A percentile compares a stretch with the other conserved stretches of the same genome.
Evolutionary conservation across 306 rosid species (phyloP).

Genomic region (Abrus pulchellus): DNA sequence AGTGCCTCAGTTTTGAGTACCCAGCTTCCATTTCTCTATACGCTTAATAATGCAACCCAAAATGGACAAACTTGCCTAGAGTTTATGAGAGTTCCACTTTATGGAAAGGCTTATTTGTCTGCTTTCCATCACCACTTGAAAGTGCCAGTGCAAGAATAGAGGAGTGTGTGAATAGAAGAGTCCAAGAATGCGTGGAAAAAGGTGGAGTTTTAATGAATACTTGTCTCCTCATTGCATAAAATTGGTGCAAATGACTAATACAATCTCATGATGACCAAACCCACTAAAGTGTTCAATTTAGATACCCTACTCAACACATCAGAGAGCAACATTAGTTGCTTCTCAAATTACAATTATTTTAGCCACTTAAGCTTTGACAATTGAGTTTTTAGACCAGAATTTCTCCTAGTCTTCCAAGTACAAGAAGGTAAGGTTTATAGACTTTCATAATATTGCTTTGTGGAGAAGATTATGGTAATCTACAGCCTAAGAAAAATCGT

Average conservation of each 20-base stretch:
- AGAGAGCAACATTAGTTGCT: slow-evolving; percentile 36
- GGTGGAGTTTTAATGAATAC: slow-evolving; percentile 48
- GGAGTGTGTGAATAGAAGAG: slow-evolving; percentile 42
- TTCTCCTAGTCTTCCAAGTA: slow-evolving; percentile 3
- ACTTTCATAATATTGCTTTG: slow-evolving; percentile 17
- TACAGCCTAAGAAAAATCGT: slow-evolving; percentile 22
- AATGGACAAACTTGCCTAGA: slow-evolving; percentile 44
- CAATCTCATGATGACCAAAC: slow-evolving; percentile 51
- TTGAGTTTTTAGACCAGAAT: slow-evolving; percentile 19
- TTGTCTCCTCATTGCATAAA: slow-evolving; percentile 42
- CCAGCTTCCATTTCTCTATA: slow-evolving; percentile 35
- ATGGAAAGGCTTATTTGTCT: slow-evolving; percentile 36
- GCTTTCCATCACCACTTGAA: slow-evolving; percentile 36
- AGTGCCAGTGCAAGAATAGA: slow-evolving; percentile 32
- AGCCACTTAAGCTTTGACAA: slow-evolving; percentile 41
- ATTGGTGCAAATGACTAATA: slow-evolving; percentile 38
- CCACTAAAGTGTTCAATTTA: slow-evolving; percentile 57
- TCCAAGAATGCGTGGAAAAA: slow-evolving; percentile 17
- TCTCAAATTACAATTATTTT: slow-evolving; percentile 45
- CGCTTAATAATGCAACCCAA: slow-evolving; percentile 45
- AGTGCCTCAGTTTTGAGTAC: slow-evolving; percentile 17
- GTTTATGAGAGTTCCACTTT: slow-evolving; percentile 38
- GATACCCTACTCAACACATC: slow-evolving; percentile 35
- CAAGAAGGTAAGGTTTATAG: slow-evolving; percentile 18
- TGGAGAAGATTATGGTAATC: slow-evolving; percentile 29